phyloP scores from a whole-genome alignment of 1,284 basidiomycete species.

The Schizophyllum amplum region DNA sequence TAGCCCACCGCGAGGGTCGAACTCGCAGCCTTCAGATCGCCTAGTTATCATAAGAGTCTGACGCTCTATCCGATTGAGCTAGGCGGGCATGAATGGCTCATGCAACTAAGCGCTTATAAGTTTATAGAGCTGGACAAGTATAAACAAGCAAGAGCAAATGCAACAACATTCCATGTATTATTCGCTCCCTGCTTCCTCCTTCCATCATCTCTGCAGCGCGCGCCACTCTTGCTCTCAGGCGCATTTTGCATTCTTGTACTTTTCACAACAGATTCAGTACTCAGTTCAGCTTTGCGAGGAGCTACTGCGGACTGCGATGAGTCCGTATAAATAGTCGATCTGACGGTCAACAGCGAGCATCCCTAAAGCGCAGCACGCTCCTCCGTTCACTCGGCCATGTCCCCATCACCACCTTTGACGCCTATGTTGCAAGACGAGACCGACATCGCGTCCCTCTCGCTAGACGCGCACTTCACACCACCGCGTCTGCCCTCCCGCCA shows the following conservation, averaged over 20 bases:
- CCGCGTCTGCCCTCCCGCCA: not conserved
- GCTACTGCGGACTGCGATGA: not conserved
- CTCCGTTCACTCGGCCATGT: not conserved
- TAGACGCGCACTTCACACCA: not conserved
- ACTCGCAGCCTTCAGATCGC: conserved; percentile 70
- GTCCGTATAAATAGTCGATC: not conserved
- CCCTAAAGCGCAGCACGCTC: no score
- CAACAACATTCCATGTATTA: no score
- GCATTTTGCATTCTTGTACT: no score
- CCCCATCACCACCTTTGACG: not conserved
- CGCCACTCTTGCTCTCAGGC: no score
- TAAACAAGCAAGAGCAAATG: no score
- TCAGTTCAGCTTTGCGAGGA: no score
- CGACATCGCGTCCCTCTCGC: not conserved
- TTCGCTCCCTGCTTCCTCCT: not conserved
- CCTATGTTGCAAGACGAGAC: not conserved
- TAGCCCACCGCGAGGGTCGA: conserved; percentile 71
- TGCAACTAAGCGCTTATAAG: no score
- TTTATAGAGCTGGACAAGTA: no score
- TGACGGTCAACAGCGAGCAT: no score
- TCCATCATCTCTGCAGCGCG: not conserved
- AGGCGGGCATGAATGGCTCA: conserved; percentile 67
- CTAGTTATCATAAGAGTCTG: conserved; percentile 44
- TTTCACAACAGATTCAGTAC: no score
- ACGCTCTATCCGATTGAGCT: conserved; percentile 85